Evolutionary conservation across 164 flowering plant genomes (phyloP).

Genomic region (Vitis cinerea): DNA sequence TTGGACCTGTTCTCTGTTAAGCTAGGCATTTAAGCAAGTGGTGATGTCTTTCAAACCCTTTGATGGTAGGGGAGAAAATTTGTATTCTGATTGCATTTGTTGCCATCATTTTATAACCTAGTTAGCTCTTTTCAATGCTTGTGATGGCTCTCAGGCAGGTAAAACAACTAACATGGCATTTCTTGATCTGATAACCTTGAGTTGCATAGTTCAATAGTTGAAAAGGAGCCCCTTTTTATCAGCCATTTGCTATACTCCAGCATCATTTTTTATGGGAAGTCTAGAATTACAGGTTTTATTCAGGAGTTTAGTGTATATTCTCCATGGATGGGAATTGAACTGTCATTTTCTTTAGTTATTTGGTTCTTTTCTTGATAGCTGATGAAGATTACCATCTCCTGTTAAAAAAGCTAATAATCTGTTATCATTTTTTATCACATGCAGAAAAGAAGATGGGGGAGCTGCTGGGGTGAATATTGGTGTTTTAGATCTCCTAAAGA

Average conservation of each 20-base stretch:
- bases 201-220: neutral
- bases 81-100: neutral
- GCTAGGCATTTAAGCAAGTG: neutral
- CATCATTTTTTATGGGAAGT: neutral
- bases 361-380: neutral
- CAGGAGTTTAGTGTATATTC: neutral
- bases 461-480: slow-evolving; percentile 77
- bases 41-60: neutral
- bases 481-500: slow-evolving; percentile 75
- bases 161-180: neutral
- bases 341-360: neutral
- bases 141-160: no score
- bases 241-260: neutral
- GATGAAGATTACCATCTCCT: neutral
- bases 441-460: slow-evolving; percentile 91
- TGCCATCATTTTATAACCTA: neutral
- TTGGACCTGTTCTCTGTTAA: no score
- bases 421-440: neutral
- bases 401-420: neutral
- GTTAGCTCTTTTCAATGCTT: neutral
- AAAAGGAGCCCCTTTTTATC: neutral
- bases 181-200: neutral
- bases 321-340: neutral
- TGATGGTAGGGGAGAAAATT: neutral
- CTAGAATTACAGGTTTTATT: neutral